phyloP scores from a whole-genome alignment of 805 yeast species.

The Tetrapisispora pingtungensis region DNA sequence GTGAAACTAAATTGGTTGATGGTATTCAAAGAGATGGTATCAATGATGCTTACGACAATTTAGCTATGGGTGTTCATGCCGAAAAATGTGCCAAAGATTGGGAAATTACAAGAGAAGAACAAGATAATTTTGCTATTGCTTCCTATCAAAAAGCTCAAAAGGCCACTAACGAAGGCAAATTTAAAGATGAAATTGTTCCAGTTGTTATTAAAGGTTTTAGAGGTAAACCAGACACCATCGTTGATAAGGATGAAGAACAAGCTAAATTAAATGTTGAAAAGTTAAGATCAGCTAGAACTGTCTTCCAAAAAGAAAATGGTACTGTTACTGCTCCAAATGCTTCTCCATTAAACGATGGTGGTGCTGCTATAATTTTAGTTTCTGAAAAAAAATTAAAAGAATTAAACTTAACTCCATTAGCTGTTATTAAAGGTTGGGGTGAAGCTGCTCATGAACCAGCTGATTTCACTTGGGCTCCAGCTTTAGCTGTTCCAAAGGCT shows the following conservation, averaged over 20 bases:
- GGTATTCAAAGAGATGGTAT: conserved; percentile 91
- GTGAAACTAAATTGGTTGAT: conserved; percentile 70
- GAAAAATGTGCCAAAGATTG: conserved; percentile 91
- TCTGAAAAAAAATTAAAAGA: conserved; percentile 79
- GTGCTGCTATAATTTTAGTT: conserved; percentile 85
- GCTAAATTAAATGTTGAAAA: conserved; percentile 66
- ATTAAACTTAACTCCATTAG: conserved; percentile 79
- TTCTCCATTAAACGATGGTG: conserved; percentile 95
- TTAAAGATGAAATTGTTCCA: conserved; percentile 73
- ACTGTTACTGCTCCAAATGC: conserved; percentile 97
- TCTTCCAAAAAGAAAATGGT: conserved; percentile 87
- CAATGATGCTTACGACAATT: conserved; percentile 78
- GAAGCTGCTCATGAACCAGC: conserved; percentile 95
- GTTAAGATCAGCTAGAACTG: conserved; percentile 80
- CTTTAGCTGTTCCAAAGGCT: conserved; percentile 93
- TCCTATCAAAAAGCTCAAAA: conserved; percentile 80
- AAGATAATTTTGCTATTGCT: conserved; percentile 76
- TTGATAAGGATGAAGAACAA: conserved; percentile 77
- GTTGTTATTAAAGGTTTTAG: conserved; percentile 81
- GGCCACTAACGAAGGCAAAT: conserved; percentile 77
- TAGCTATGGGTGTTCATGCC: conserved; percentile 94
- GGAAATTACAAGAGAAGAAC: conserved; percentile 67
- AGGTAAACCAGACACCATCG: conserved; percentile 73
- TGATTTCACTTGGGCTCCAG: conserved; percentile 93
- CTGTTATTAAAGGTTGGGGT: conserved; percentile 89